A percentile compares a stretch with the other conserved stretches of the same genome.
Conservation (phyloP, 2,329 filamentous ascomycete genomes). For the Blastomyces emzantsi region DNA sequence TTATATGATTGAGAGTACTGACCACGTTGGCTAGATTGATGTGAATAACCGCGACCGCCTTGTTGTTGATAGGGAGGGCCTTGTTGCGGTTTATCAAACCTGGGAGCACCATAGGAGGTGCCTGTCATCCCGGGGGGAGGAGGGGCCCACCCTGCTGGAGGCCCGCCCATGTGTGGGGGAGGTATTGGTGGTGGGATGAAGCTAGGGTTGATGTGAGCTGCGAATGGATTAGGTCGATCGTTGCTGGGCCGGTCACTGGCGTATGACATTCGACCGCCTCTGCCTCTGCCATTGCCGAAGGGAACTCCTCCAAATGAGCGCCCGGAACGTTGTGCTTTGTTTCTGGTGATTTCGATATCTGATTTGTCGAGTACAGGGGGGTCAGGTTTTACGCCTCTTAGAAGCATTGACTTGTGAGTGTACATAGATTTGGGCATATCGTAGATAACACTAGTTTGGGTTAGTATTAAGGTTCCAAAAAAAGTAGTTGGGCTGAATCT, state of each 20-base stretch:
- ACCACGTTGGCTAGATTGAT: constrained; percentile 11
- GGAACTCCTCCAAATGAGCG: constrained; percentile 62
- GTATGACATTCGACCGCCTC: constrained; percentile 48
- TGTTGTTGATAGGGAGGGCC: constrained; percentile 16
- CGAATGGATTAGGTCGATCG: constrained; percentile 38
- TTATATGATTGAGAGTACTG: constrained; percentile 11
- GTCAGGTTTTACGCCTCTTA: constrained; percentile 70
- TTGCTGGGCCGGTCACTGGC: constrained; percentile 24
- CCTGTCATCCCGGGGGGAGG: constrained; percentile 29
- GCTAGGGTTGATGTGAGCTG: constrained; percentile 39
- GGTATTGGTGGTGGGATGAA: constrained; percentile 26
- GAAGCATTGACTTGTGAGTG: constrained; percentile 86
- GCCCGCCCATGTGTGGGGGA: constrained; percentile 22
- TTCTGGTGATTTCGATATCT: constrained; percentile 65
- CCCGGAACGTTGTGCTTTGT: constrained; percentile 56
- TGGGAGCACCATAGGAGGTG: constrained; percentile 12
- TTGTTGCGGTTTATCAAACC: constrained; percentile 22
- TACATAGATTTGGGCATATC: constrained; percentile 65
- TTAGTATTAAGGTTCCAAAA: constrained; percentile 20
- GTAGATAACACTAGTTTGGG: constrained; percentile 61
- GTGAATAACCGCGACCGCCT: constrained; percentile 12
- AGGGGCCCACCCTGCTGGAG: constrained; percentile 13
- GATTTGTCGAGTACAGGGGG: constrained; percentile 61
- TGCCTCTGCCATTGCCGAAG: constrained; percentile 40
- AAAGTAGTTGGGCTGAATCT: neutral